Base-by-base conservation (phyloP, 2,329 filamentous ascomycete species). In the Exophiala alcalophila region DNA sequence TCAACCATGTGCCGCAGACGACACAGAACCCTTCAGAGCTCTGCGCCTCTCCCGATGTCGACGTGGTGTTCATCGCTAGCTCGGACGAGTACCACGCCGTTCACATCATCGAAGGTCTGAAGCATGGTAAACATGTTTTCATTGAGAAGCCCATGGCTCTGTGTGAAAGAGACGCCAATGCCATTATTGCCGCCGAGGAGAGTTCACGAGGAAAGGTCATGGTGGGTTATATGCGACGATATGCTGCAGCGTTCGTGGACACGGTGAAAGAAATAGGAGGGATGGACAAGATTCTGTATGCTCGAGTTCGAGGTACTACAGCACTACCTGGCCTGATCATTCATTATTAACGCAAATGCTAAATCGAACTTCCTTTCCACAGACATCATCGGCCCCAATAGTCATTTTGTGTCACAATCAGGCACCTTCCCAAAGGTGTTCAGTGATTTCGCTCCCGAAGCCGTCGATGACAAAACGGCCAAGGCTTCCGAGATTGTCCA, bases 221-320 rank as follows among this genome's bases (percentile, higher is more conserved):
- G 54, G 75, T 83, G 0, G 78, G 77, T 2, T 79, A 76, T 41
- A 80, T 79, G 68, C 65, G 80, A 14, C 68, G 79, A n/a, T 80
- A 81, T 53, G 78, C 80, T 0, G 61, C 72, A 0, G 68, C 70
- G 0, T 81, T 81, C 49, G 60, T 67, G 0, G 66, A 75, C 16
- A 70, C 74, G 0, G 68, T 81, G 27, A 64, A 70, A 45, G 78
- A 83, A 49, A 63, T 83, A 0, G 70, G 64, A 0, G 61, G 59
- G 0, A 68, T 81, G 21, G 68, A 66, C 0, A 66, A 70, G 33
- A 74, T 83, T 9, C 60, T 69, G 14, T 82, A 83, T 52, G 78
- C 73, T 0, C 64, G 77, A 12, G 44, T 51, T 11, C 26, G 44
- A 44, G 46, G 46, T 49, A 38, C 18, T 23, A 14, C 11, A n/a